Evolutionary conservation across 2,329 filamentous ascomycete genomes (phyloP).

Genomic region (Tolypocladium pustulatum): DNA sequence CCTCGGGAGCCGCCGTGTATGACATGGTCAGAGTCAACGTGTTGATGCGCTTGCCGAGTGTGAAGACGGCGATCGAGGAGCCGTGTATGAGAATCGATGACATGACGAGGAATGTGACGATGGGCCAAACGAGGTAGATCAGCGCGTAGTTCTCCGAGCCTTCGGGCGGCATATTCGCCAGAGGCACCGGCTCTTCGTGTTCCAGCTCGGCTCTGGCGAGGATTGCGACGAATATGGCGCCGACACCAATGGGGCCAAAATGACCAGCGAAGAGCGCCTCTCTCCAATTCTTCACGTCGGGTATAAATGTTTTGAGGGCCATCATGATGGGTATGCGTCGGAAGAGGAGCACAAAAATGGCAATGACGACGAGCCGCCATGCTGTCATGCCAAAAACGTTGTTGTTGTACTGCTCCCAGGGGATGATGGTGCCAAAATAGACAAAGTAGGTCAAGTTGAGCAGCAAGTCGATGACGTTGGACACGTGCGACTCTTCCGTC

Average conservation of each 20-base stretch:
- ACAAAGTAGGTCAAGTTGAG: slow-evolving; percentile 98
- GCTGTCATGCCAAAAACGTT: slow-evolving; percentile 62
- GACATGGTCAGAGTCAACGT: slow-evolving; percentile 92
- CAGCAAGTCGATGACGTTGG: slow-evolving; percentile 95
- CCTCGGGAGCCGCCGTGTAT: slow-evolving; percentile 82
- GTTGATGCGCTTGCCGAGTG: slow-evolving; percentile 95
- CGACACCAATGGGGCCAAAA: slow-evolving; percentile 94
- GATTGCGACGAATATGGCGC: slow-evolving; percentile 91
- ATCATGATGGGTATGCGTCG: slow-evolving; percentile 94
- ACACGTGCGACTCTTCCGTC: slow-evolving; percentile 96
- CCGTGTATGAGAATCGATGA: slow-evolving; percentile 92
- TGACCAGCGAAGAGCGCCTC: slow-evolving; percentile 95
- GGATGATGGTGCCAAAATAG: slow-evolving; percentile 93
- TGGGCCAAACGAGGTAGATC: slow-evolving; percentile 86
- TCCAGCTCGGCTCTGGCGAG: slow-evolving; percentile 88
- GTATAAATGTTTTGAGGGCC: slow-evolving; percentile 79
- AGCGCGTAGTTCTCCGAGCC: slow-evolving; percentile 53
- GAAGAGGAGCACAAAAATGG: slow-evolving; percentile 90
- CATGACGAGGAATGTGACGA: slow-evolving; percentile 88
- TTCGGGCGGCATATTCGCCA: slow-evolving; percentile 47
- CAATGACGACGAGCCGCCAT: slow-evolving; percentile 88
- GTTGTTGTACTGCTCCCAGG: slow-evolving; percentile 85
- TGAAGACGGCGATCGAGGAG: slow-evolving; percentile 97
- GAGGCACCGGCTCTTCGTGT: slow-evolving; percentile 61
- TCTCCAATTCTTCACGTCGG: slow-evolving; percentile 95